Percentiles rank a stretch among this genome's conserved stretches.
These are phyloP conservation scores for Rhizomucor miehei DNA, from an alignment of 371 early-diverging fungal genomes.

Conservation along the genomic window DNA sequence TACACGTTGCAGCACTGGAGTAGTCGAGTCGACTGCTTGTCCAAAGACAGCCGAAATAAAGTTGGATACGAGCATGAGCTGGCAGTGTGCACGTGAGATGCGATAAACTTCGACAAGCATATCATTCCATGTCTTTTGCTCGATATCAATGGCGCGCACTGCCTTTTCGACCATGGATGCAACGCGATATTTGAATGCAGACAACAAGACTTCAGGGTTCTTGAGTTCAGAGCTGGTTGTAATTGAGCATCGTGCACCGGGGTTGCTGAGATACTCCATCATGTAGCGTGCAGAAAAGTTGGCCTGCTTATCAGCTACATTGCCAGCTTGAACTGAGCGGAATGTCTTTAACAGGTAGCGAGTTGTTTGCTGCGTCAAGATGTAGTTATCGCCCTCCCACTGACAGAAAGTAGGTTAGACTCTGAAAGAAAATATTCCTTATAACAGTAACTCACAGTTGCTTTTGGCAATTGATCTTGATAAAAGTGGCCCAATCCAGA, in stretches of 20 bases:
- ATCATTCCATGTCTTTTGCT: slow-evolving; percentile 42
- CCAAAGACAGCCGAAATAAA: slow-evolving; percentile 52
- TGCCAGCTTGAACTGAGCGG: slow-evolving; percentile 35
- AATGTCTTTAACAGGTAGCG: slow-evolving; percentile 66
- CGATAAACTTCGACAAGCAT: slow-evolving; percentile 53
- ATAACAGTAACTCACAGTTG: slow-evolving; percentile 42
- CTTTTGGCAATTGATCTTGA: slow-evolving; percentile 72
- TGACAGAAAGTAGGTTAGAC: slow-evolving; percentile 14
- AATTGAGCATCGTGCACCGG: slow-evolving; percentile 42
- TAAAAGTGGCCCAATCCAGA: slow-evolving; percentile 76
- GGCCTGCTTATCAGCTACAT: slow-evolving; percentile 23
- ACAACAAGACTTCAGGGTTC: slow-evolving; percentile 31
- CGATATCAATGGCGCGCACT: slow-evolving; percentile 31
- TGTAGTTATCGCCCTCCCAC: slow-evolving; percentile 87
- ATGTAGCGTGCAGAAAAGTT: slow-evolving; percentile 45
- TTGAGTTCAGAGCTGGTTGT: slow-evolving; percentile 20
- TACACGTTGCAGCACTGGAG: slow-evolving; percentile 13
- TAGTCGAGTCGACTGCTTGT: background rate
- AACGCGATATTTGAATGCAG: slow-evolving; percentile 38
- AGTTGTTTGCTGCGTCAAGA: slow-evolving; percentile 77
- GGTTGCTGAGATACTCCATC: slow-evolving; percentile 40
- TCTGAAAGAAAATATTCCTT: too few species aligned
- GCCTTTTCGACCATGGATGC: slow-evolving; percentile 39
- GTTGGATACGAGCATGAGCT: slow-evolving; percentile 58
- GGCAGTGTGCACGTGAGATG: slow-evolving; percentile 68